These are phyloP conservation scores for Pseudocercospora fijiensis DNA, from an alignment of 2,329 filamentous ascomycete species.

Conservation along the genomic window DNA sequence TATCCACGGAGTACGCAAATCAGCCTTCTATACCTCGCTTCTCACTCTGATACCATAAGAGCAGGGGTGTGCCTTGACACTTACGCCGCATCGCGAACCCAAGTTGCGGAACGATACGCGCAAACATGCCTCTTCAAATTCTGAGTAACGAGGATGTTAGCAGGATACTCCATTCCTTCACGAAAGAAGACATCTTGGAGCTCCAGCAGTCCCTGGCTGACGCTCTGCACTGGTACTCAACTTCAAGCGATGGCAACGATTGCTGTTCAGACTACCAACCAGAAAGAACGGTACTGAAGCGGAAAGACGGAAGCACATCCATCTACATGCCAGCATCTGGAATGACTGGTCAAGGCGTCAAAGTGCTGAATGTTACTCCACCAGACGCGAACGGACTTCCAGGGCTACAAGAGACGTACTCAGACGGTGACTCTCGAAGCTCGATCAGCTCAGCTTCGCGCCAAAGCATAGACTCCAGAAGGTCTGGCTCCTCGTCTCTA, in stretches of 20 bases:
- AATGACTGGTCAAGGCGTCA: conserved; percentile 60
- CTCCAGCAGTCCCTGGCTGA: conserved; percentile 60
- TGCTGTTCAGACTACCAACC: conserved; percentile 63
- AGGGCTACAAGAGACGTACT: conserved; percentile 30
- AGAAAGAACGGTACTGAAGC: conserved; percentile 59
- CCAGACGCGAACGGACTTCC: conserved; percentile 32
- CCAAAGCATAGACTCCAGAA: conserved; percentile 30
- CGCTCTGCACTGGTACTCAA: conserved; percentile 65
- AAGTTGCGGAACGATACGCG: not conserved
- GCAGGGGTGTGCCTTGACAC: not conserved
- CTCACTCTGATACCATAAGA: not conserved
- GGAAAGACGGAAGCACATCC: conserved; percentile 61
- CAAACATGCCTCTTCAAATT: conserved; percentile 59
- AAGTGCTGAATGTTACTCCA: conserved; percentile 59
- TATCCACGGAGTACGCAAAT: not conserved
- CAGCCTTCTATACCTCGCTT: not conserved
- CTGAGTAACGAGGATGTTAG: conserved; percentile 58
- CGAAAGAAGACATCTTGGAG: conserved; percentile 56
- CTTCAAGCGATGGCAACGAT: conserved; percentile 56
- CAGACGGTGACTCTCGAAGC: conserved; percentile 27
- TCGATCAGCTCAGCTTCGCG: conserved; percentile 33
- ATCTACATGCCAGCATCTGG: conserved; percentile 67
- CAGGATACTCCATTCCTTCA: conserved; percentile 55
- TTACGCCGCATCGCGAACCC: not conserved
- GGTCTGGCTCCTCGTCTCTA: conserved; percentile 27